These are phyloP conservation scores for Golovinomyces cichoracearum DNA, from an alignment of 2,329 filamentous ascomycete genomes.

Conservation along the genomic window DNA sequence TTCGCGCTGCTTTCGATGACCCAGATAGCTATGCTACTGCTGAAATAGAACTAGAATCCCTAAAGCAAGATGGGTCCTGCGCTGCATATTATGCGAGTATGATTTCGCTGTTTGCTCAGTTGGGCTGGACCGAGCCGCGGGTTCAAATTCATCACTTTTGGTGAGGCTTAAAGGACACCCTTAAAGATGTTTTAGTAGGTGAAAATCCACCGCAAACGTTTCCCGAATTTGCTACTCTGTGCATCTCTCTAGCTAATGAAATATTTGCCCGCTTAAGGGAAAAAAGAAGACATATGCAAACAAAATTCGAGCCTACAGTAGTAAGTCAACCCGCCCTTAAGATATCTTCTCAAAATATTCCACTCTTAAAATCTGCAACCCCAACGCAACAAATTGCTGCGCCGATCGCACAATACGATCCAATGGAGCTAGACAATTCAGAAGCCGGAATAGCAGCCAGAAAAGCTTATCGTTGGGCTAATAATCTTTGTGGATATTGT, in stretches of 20 bases:
- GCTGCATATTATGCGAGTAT: not conserved
- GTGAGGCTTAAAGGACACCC: not conserved
- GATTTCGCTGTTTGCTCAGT: not conserved
- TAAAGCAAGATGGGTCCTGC: not conserved
- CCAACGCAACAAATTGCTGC: no score
- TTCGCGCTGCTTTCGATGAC: not conserved
- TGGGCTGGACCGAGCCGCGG: not conserved
- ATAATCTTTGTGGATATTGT: slow-evolving; percentile 1
- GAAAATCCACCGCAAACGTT: not conserved
- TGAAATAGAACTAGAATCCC: not conserved
- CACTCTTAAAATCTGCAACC: not conserved
- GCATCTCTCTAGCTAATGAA: not conserved
- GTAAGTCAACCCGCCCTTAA: not conserved
- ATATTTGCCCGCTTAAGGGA: not conserved
- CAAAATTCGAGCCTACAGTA: not conserved
- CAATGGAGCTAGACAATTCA: not conserved
- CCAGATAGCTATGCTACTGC: not conserved
- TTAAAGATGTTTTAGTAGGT: not conserved
- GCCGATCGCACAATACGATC: not conserved
- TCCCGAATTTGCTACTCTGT: not conserved
- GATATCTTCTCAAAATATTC: not conserved
- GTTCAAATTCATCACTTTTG: slow-evolving; percentile 1
- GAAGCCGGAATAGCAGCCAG: not conserved
- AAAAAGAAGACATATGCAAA: not conserved
- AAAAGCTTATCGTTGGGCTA: not conserved